Evolutionary conservation across 345 rosid species (phyloP).

Genomic region (Eucalyptus virginea): DNA sequence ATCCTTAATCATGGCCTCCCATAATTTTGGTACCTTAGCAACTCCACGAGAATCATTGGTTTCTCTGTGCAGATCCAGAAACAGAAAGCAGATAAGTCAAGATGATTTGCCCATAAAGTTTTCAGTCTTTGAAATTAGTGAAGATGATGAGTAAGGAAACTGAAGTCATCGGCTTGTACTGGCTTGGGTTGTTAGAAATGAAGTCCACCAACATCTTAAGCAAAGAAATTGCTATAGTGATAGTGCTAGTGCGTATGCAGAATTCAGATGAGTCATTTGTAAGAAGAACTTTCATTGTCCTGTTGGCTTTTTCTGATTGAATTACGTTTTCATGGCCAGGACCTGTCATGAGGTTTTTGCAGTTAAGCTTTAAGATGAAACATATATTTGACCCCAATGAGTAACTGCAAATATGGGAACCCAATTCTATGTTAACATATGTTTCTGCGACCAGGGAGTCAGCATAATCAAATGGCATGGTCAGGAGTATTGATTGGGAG

Average conservation of each 20-base stretch:
- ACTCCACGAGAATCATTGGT: background rate
- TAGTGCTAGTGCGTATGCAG: background rate
- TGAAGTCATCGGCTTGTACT: background rate
- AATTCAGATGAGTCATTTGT: background rate
- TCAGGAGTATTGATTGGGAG: background rate
- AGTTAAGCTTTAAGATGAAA: background rate
- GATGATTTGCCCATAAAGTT: background rate
- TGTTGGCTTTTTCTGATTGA: background rate
- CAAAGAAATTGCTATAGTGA: background rate
- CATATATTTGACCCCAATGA: background rate
- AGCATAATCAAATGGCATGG: background rate
- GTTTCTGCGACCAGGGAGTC: background rate
- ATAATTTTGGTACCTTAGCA: slow-evolving; percentile 6
- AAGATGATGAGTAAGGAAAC: slow-evolving; percentile 12
- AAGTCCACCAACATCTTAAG: background rate
- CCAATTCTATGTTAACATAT: background rate
- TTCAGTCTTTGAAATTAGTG: slow-evolving; percentile 29
- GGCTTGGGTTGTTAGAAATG: background rate
- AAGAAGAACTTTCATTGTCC: background rate
- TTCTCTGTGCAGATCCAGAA: slow-evolving; percentile 9
- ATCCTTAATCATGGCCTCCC: slow-evolving; percentile 23
- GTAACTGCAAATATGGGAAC: background rate
- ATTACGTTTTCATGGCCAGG: background rate
- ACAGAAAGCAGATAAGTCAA: background rate
- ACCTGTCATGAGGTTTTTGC: background rate